Conservation (phyloP, 768 basidiomycete genomes). For the Glaciozyma antarctica region DNA sequence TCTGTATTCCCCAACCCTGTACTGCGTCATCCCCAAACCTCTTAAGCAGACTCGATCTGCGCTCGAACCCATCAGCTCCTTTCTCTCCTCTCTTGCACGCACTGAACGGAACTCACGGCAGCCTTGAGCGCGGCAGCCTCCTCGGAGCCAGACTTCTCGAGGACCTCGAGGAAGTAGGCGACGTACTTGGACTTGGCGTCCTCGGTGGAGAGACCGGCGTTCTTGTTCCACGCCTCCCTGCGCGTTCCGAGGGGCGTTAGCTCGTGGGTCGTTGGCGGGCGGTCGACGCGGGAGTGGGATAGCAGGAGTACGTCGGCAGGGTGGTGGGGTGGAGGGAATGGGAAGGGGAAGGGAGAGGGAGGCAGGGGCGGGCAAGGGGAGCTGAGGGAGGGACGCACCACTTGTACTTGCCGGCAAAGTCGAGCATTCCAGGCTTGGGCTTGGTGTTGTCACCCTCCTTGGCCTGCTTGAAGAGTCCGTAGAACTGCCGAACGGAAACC, state of each 20-base stretch:
- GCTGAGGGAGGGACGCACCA: slow-evolving; percentile 50
- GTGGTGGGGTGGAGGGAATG: neutral
- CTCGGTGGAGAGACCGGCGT: slow-evolving; percentile 64
- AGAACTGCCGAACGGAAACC: slow-evolving; percentile 58
- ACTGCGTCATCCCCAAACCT: no score
- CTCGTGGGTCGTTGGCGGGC: neutral
- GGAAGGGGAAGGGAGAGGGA: slow-evolving; percentile 18
- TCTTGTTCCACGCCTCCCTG: slow-evolving; percentile 77
- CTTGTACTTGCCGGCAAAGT: slow-evolving; percentile 82
- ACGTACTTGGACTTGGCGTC: slow-evolving; percentile 67
- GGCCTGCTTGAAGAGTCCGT: slow-evolving; percentile 91
- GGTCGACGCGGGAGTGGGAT: neutral
- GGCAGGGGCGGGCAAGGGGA: slow-evolving; percentile 12
- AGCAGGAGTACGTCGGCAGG: neutral
- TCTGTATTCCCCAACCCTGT: no score
- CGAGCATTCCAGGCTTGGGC: slow-evolving; percentile 46
- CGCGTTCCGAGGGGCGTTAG: neutral
- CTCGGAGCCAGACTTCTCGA: slow-evolving; percentile 48
- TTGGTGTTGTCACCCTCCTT: slow-evolving; percentile 28
- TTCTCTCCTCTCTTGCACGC: no score
- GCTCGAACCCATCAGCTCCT: no score
- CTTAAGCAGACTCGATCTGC: no score
- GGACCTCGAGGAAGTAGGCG: slow-evolving; percentile 56
- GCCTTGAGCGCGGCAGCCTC: slow-evolving; percentile 51
- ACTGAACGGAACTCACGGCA: slow-evolving; percentile 42